phyloP scores from a whole-genome alignment of 2,329 filamentous ascomycete genomes.

The Aspergillus melleus region DNA sequence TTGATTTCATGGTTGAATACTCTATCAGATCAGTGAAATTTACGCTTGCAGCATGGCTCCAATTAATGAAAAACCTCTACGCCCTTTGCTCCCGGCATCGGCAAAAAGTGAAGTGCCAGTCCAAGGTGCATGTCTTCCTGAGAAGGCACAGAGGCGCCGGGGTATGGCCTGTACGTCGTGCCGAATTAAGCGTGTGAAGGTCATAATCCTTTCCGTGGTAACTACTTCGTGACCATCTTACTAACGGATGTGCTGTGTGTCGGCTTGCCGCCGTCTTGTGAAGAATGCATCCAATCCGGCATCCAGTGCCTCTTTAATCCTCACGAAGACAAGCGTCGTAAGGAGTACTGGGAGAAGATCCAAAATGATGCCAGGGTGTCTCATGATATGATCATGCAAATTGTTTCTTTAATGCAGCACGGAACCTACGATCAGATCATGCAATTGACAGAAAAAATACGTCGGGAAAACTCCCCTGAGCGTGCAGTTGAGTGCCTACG shows the following conservation, averaged over 20 bases:
- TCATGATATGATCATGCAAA: background rate
- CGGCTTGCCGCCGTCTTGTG: background rate
- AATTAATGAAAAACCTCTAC: too few relatives aligned
- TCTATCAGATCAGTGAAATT: too few relatives aligned
- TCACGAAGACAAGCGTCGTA: background rate
- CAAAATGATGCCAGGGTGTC: background rate
- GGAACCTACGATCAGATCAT: background rate
- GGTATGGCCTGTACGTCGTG: background rate
- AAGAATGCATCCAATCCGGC: background rate
- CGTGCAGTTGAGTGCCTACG: background rate
- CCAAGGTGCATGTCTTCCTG: too few relatives aligned
- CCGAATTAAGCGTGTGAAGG: background rate
- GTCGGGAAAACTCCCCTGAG: background rate
- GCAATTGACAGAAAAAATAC: background rate
- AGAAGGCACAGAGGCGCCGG: background rate
- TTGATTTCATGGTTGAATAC: background rate
- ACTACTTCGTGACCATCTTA: background rate
- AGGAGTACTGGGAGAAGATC: background rate
- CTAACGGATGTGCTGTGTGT: background rate
- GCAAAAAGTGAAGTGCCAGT: too few relatives aligned
- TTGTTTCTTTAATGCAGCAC: background rate
- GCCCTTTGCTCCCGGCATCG: too few relatives aligned
- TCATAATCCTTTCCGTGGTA: background rate
- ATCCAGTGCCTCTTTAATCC: background rate
- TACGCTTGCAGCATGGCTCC: too few relatives aligned